A percentile compares a stretch with the other conserved stretches of the same genome.
Conservation (phyloP, 164 flowering plant species). For the Magnolia sinica region DNA sequence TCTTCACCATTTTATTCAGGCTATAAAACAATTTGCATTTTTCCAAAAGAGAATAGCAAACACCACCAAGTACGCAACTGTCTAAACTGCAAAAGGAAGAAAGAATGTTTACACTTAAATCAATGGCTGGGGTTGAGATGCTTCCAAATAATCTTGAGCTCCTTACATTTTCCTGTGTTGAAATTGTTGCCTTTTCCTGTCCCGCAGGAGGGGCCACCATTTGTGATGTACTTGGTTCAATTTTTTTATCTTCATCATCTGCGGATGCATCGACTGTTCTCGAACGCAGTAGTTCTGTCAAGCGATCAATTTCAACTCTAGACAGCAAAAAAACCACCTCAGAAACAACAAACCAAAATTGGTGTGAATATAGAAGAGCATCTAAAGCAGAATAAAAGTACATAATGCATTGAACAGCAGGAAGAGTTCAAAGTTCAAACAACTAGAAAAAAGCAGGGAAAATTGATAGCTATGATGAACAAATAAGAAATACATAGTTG, state of each 20-base stretch:
- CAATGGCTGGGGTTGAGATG: constrained; percentile 28
- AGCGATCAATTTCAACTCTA: constrained; percentile 80
- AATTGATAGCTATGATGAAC: too few relatives aligned
- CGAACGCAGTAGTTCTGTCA: constrained; percentile 62
- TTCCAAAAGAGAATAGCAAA: background rate
- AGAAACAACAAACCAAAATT: background rate
- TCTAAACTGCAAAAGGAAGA: constrained; percentile 4
- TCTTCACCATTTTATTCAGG: background rate
- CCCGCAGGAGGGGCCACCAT: constrained; percentile 8
- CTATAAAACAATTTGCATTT: background rate
- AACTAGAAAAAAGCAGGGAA: too few relatives aligned
- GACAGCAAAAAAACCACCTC: constrained; percentile 2
- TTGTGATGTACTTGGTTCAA: constrained; percentile 25
- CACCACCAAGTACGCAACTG: background rate
- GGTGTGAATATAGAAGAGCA: background rate
- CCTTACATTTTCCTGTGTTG: constrained; percentile 29
- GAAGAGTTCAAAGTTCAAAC: too few relatives aligned
- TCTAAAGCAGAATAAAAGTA: background rate
- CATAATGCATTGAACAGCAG: background rate
- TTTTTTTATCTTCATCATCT: constrained; percentile 26
- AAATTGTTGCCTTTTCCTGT: constrained; percentile 10
- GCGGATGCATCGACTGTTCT: constrained; percentile 38
- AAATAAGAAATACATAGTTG: too few relatives aligned
- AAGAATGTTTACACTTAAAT: constrained; percentile 33
- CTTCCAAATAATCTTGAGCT: constrained; percentile 14